Evolutionary conservation across 768 basidiomycete species (phyloP), one percentile per base, ranked within the genome.

Genomic region (Hericium coralloides): DNA sequence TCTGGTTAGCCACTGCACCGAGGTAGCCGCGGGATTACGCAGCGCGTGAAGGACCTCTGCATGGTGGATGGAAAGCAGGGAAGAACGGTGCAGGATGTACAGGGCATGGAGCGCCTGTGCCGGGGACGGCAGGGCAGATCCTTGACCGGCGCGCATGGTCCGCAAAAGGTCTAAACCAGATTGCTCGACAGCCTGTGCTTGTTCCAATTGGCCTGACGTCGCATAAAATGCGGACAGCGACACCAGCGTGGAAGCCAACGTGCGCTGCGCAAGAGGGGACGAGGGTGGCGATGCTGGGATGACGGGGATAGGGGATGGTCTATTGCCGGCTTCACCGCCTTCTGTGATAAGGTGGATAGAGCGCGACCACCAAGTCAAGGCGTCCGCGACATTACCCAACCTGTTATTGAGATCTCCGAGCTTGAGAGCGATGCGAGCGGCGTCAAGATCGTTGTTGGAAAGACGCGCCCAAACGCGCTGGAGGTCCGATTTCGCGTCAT

Each of bases 221-320:
- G 87, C 82, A 65, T 85, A 85, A 63, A 77, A 79, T 4, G 84
- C 83, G 20, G 89, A 91, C 22, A 87, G 66, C n/a, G 88, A 86
- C 7, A 88, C 79, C 3, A 90, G 73, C 12, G 79, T 73, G 22
- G 80, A 81, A 0, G 78, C 73, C 50, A 88, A 67, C 25, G 79
- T 79, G 55, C 89, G 78, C 64, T 90, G 88, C 22, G 76, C 78
- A 48, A 75, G 72, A 43, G 87, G 85, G 55, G 84, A 82, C 57
- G 76, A 67, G 38, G 85, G 85, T 12, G 70, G 57, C 1, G 64
- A 57, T 12, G 62, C 59, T 22, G 82, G 76, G 38, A 79, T 64
- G 8, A 58, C 26, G 20, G 68, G 67, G 52, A 52, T 20, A 9
- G 39, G 56, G 4, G 56, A 17, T 54, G 62, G 57, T 38, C 59